Conservation (phyloP, 768 basidiomycete species). For the Pleurotus cornucopiae region DNA sequence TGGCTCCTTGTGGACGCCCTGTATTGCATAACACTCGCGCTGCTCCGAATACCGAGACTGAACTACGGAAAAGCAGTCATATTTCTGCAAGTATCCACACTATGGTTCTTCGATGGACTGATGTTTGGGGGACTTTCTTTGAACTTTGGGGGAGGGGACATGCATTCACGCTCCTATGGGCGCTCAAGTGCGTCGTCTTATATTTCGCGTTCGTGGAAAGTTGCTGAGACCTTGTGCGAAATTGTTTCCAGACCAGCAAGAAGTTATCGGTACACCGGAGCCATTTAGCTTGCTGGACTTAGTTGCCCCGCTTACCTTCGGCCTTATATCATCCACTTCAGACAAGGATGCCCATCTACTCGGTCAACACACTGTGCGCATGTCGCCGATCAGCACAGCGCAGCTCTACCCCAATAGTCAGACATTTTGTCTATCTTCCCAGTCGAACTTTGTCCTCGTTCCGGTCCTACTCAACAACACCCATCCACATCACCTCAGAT, state of each 20-base stretch:
- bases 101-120: constrained; percentile 65
- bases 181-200: constrained; percentile 25
- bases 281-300: constrained; percentile 45
- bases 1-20: constrained; percentile 71
- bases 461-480: constrained; percentile 93
- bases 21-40: constrained; percentile 52
- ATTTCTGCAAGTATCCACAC: constrained; percentile 51
- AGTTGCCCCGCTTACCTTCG: constrained; percentile 46
- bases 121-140: constrained; percentile 70
- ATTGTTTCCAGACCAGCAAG: constrained; percentile 23
- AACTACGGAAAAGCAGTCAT: constrained; percentile 63
- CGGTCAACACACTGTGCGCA: constrained; percentile 87
- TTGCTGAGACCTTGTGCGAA: neutral
- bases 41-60: constrained; percentile 71
- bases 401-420: constrained; percentile 75
- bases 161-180: constrained; percentile 13
- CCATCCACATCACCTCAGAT: constrained; percentile 62
- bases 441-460: constrained; percentile 54
- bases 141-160: constrained; percentile 30
- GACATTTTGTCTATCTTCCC: constrained; percentile 67
- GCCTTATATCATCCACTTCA: constrained; percentile 28
- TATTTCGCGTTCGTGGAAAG: neutral
- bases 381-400: constrained; percentile 93
- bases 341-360: constrained; percentile 57
- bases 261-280: constrained; percentile 39